Conservation (phyloP, 176 grass and related monocot species). For the Musa itinerans region DNA sequence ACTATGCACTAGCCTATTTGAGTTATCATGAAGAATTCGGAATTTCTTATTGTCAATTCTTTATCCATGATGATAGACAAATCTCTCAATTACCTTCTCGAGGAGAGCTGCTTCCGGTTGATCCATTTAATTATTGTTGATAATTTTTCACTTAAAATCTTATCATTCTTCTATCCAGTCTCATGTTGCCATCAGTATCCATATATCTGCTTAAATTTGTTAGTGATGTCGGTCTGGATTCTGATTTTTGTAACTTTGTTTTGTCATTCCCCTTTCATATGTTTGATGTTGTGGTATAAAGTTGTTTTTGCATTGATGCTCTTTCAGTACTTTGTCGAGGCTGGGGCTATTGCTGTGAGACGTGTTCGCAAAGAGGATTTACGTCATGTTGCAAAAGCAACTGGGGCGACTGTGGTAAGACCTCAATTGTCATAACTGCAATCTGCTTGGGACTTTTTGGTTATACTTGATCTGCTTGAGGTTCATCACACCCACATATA, state of each 20-base stretch:
- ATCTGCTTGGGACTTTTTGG: background rate
- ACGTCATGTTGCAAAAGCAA: constrained; percentile 89
- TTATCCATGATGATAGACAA: background rate
- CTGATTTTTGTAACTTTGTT: background rate
- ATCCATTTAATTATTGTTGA: too few relatives aligned
- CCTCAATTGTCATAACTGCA: background rate
- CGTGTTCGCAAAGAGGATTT: constrained; percentile 87
- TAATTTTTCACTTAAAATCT: too few relatives aligned
- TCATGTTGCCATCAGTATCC: too few relatives aligned
- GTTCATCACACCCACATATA: background rate
- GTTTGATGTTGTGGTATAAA: too few relatives aligned
- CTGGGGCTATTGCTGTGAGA: constrained; percentile 81
- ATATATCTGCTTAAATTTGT: too few relatives aligned
- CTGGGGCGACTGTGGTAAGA: constrained; percentile 69
- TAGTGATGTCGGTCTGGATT: background rate
- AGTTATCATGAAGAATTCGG: background rate
- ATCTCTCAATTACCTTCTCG: too few relatives aligned
- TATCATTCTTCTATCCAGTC: too few relatives aligned
- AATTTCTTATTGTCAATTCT: background rate
- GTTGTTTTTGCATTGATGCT: background rate
- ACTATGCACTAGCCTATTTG: background rate
- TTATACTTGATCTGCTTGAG: background rate
- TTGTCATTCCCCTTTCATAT: too few relatives aligned
- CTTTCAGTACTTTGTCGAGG: constrained; percentile 85
- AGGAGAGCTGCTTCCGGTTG: too few relatives aligned